Conservation (phyloP, 2,329 filamentous ascomycete species). For the Periconia macrospinosa region DNA sequence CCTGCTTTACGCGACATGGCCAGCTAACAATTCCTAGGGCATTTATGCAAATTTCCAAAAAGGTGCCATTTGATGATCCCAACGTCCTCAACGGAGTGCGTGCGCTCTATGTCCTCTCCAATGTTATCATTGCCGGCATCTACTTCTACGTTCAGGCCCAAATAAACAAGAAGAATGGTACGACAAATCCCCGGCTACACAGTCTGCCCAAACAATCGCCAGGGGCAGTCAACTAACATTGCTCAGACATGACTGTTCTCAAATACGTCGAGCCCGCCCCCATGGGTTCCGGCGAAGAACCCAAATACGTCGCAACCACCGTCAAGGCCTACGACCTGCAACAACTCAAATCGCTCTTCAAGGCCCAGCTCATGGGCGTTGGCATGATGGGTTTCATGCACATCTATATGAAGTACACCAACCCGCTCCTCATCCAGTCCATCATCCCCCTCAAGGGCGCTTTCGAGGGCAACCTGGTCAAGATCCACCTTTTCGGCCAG, state of each 20-base stretch:
- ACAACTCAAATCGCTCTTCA: slow-evolving; percentile 84
- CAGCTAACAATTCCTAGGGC: slow-evolving; percentile 42
- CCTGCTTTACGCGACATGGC: background rate
- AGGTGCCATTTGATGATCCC: slow-evolving; percentile 91
- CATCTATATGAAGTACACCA: slow-evolving; percentile 99
- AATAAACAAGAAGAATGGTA: slow-evolving; percentile 98
- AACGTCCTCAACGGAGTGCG: slow-evolving; percentile 67
- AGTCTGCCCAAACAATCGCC: background rate
- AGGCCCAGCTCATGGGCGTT: slow-evolving; percentile 90
- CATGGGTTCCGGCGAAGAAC: slow-evolving; percentile 91
- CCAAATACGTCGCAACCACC: slow-evolving; percentile 95
- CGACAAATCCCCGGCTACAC: too few species aligned
- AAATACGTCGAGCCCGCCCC: slow-evolving; percentile 97
- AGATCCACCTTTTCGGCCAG: slow-evolving; percentile 90
- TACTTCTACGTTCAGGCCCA: slow-evolving; percentile 83
- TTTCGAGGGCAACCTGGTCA: slow-evolving; percentile 92
- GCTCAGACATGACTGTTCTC: slow-evolving; percentile 86
- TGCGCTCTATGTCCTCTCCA: slow-evolving; percentile 67
- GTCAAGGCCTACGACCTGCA: slow-evolving; percentile 90
- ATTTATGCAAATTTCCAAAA: slow-evolving; percentile 98
- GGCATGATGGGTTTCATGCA: slow-evolving; percentile 99
- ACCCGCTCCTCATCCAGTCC: slow-evolving; percentile 96
- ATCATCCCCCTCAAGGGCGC: slow-evolving; percentile 97
- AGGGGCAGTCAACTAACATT: slow-evolving; percentile 18
- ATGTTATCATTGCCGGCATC: slow-evolving; percentile 80